Base-by-base conservation (phyloP, 371 early-diverging fungal genomes). In the Lichtheimia ornata region DNA sequence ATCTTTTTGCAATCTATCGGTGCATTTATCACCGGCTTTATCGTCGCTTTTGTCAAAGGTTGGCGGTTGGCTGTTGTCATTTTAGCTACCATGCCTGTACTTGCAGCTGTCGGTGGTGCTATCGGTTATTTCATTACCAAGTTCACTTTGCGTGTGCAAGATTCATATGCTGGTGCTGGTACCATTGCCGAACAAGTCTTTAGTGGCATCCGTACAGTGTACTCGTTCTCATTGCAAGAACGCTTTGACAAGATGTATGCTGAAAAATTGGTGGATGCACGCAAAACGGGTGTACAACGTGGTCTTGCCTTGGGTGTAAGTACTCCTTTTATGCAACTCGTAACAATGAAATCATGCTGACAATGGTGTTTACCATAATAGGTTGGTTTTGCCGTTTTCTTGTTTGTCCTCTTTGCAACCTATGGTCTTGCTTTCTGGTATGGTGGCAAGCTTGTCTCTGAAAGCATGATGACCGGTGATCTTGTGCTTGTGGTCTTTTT, bases 181-280 rank as follows among this genome's bases (percentile, higher is more conserved):
- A 86, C 81, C 4, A 69, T 94, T n/a, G 95, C 95, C 5, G 88
- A 92, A 62, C 93, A 96, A 67, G 90, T 84, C 0, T 79, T 98
- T 57, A 70, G 91, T 6, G 84, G 87, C 28, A 91, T 97, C 53
- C 85, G 95, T 45, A 97, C 97, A 12, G 91, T 95, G 18, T 85
- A 84, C 44, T 84, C 95, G 9, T 96, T 96, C 72, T 85, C 86
- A 58, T 86, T 86, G n/a, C 90, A 94, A 73, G 72, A 82, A 11
- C 84, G 90, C 24, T 87, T 91, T 61, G 68, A 81, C 14, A 61
- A 66, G 5, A 72, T 85, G 20, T 98, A 93, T 74, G 70, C 70
- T 25, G 53, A 35, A 0, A 69, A 83, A 58, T 67, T 90, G 1
- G 70, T 61, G 7, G 67, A 74, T 25, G 92, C 91, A 2, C 75